Percentiles rank a stretch among this genome's conserved stretches.
phyloP scores from a whole-genome alignment of 2,329 filamentous ascomycete species.

The Waltergamsia citrina region DNA sequence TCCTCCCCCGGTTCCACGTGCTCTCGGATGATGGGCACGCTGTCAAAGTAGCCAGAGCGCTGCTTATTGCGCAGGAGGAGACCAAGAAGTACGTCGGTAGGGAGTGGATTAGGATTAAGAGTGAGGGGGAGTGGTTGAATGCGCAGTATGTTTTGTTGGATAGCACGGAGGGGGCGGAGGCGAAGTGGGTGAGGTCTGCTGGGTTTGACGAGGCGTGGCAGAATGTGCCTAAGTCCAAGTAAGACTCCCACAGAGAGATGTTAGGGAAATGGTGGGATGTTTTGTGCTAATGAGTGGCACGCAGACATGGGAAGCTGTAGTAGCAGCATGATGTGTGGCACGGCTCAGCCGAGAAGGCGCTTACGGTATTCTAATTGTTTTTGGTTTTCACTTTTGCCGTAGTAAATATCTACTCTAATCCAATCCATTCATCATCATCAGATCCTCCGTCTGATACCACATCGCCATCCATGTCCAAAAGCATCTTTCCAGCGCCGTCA shows the following conservation, averaged over 20 bases:
- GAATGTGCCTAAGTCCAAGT: constrained; percentile 17
- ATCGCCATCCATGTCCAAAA: constrained; percentile 20
- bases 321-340: background rate
- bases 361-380: background rate
- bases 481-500: constrained; percentile 14
- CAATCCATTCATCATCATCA: constrained; percentile 36
- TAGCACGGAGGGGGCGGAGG: constrained; percentile 41
- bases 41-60: constrained; percentile 63
- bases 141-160: constrained; percentile 54
- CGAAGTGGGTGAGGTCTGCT: constrained; percentile 49
- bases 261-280: too few species aligned
- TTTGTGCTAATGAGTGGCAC: too few species aligned
- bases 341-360: background rate
- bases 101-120: constrained; percentile 41
- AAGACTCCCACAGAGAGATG: background rate
- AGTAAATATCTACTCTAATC: constrained; percentile 31
- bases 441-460: constrained; percentile 20
- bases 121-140: constrained; percentile 49
- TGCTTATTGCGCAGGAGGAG: constrained; percentile 52
- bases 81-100: constrained; percentile 32
- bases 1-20: constrained; percentile 35
- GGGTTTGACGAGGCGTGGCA: constrained; percentile 61
- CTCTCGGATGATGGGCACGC: constrained; percentile 72
- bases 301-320: too few species aligned
- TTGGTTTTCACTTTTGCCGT: too few species aligned